These are phyloP conservation scores for Botrytis squamosa DNA, from an alignment of 2,329 filamentous ascomycete genomes.

Conservation along the genomic window DNA sequence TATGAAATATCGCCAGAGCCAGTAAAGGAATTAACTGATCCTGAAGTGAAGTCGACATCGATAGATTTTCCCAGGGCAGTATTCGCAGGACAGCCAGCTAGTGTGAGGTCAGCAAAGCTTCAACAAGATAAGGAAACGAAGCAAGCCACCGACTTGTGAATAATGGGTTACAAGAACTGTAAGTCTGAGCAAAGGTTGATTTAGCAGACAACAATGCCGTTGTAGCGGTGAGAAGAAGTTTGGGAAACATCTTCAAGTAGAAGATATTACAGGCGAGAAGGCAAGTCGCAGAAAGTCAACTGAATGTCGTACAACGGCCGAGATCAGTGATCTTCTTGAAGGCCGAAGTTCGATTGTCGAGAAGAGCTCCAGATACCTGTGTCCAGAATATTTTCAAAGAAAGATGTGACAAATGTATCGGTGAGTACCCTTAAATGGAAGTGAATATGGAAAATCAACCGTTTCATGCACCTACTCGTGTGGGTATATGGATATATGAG, in stretches of 20 bases:
- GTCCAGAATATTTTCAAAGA: neutral
- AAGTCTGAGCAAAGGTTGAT: conserved; percentile 50
- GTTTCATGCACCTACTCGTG: conserved; percentile 19
- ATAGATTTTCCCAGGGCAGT: conserved; percentile 81
- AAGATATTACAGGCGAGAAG: neutral
- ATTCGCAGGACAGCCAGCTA: conserved; percentile 67
- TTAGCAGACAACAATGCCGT: conserved; percentile 28
- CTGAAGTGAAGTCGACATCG: conserved; percentile 78
- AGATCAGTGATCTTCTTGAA: conserved; percentile 4
- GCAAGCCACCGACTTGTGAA: conserved; percentile 38
- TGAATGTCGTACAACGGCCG: conserved; percentile 10
- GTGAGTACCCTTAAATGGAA: conserved; percentile 4
- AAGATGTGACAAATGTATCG: conserved; percentile 1
- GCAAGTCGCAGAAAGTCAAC: conserved; percentile 16
- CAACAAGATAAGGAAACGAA: neutral
- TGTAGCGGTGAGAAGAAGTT: conserved; percentile 28
- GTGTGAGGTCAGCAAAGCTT: conserved; percentile 29
- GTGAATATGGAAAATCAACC: conserved; percentile 6
- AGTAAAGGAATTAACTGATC: conserved; percentile 75
- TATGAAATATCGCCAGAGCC: conserved; percentile 70
- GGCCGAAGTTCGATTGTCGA: neutral
- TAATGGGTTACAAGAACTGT: conserved; percentile 55
- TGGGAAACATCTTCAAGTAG: conserved; percentile 32
- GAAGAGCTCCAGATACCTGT: conserved; percentile 3
- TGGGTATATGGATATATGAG: conserved; percentile 12